Evolutionary conservation across 164 flowering plant species (phyloP).

Genomic region (Houttuynia cordata): DNA sequence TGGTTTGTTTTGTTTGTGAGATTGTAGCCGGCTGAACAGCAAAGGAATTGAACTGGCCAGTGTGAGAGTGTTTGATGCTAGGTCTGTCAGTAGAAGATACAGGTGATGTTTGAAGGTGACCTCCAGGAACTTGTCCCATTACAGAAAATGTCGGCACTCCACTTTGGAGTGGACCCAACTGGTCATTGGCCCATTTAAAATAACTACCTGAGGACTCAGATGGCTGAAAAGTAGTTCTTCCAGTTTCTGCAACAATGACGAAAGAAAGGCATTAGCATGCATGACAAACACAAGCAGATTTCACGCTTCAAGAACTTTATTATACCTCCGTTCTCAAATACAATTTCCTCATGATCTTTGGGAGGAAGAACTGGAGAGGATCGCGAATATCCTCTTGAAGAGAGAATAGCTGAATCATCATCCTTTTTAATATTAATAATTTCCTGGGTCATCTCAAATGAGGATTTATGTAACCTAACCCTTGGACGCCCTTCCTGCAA

Average conservation of each 20-base stretch:
- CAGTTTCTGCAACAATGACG: constrained; percentile 19
- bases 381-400: not conserved
- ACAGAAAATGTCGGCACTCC: constrained; percentile 14
- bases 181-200: constrained; percentile 24
- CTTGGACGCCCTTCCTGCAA: constrained; percentile 31
- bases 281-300: not conserved
- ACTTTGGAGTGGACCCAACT: constrained; percentile 14
- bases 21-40: constrained; percentile 6
- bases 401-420: constrained; percentile 10
- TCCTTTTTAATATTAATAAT: constrained; percentile 12
- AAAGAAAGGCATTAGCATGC: not conserved
- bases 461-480: constrained; percentile 16
- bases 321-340: not conserved
- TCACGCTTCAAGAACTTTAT: not conserved
- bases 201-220: constrained; percentile 19
- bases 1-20: constrained; percentile 10
- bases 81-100: constrained; percentile 13
- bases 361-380: constrained; percentile 7
- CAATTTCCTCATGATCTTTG: constrained; percentile 8
- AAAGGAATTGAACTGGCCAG: constrained; percentile 9
- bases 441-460: constrained; percentile 16
- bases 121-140: constrained; percentile 9
- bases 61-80: constrained; percentile 6
- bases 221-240: constrained; percentile 11
- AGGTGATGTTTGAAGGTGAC: constrained; percentile 9